Evolutionary conservation across 2,329 filamentous ascomycete genomes (phyloP).

Genomic region (Alternaria hordeiaustralica): DNA sequence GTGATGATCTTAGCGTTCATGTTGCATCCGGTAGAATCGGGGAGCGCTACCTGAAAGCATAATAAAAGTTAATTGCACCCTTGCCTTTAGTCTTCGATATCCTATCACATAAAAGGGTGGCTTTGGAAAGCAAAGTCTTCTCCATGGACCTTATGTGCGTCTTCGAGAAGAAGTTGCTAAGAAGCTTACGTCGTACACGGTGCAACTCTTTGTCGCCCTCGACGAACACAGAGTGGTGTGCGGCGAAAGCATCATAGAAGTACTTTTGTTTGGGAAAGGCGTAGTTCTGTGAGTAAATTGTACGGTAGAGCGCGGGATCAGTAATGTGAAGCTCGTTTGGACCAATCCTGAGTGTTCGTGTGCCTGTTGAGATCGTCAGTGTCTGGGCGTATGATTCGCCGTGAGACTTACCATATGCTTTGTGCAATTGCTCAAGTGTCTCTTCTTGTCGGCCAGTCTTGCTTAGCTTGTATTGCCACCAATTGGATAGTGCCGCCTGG

Average conservation of each 20-base stretch:
- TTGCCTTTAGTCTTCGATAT: neutral
- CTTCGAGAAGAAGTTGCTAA: slow-evolving; percentile 1
- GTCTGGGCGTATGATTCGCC: neutral
- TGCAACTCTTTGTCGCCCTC: neutral
- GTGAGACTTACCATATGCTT: neutral
- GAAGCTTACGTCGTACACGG: neutral
- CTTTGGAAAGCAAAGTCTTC: neutral
- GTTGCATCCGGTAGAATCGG: neutral
- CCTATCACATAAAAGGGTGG: neutral
- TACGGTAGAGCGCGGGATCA: neutral
- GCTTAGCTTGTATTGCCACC: neutral
- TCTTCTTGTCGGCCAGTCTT: neutral
- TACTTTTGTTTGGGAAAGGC: neutral
- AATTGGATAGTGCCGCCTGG: neutral
- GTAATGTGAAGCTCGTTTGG: neutral
- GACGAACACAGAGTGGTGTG: neutral
- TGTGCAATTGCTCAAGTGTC: neutral
- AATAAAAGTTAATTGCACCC: neutral
- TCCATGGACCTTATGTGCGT: neutral
- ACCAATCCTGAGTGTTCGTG: neutral
- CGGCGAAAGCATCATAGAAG: neutral
- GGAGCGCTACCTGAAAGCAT: neutral
- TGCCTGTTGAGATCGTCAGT: neutral
- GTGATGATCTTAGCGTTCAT: neutral
- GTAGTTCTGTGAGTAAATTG: neutral